Conservation (phyloP, 208 protist species). For the Trypanosoma scelopori region DNA sequence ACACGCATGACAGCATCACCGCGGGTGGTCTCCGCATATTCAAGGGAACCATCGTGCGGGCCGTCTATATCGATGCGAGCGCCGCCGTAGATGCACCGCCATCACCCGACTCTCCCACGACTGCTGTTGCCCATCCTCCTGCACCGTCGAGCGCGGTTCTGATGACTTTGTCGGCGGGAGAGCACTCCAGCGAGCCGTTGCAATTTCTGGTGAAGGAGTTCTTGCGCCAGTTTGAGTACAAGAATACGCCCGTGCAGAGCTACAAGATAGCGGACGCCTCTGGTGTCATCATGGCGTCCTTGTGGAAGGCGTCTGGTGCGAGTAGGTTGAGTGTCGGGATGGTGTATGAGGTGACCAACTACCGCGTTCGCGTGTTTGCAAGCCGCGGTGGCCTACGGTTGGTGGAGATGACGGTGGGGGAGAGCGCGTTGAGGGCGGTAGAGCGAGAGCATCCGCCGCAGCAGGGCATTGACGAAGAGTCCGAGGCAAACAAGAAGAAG, state of each 20-base stretch:
- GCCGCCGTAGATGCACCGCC: constrained; percentile 8
- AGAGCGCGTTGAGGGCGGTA: constrained; percentile 8
- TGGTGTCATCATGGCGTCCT: constrained; percentile 62
- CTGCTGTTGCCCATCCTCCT: background rate
- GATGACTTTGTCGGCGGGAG: constrained; percentile 11
- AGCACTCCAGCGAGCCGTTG: constrained; percentile 29
- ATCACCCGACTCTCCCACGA: background rate
- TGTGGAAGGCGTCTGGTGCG: constrained; percentile 43
- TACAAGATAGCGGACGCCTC: constrained; percentile 79
- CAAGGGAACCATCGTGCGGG: constrained; percentile 55
- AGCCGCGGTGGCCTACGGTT: constrained; percentile 59
- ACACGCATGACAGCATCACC: constrained; percentile 44
- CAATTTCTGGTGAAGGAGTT: constrained; percentile 58
- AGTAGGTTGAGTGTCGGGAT: constrained; percentile 35
- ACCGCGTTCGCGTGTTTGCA: constrained; percentile 59
- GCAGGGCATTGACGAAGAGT: background rate
- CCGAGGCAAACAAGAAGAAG: background rate
- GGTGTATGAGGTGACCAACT: constrained; percentile 51
- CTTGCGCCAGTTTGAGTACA: constrained; percentile 66
- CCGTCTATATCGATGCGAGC: constrained; percentile 64
- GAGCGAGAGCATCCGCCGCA: background rate
- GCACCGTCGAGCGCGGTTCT: constrained; percentile 10
- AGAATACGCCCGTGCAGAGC: constrained; percentile 62
- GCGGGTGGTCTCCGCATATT: constrained; percentile 69
- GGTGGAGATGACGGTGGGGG: constrained; percentile 51